phyloP scores from a whole-genome alignment of 2,329 filamentous ascomycete genomes.

The Gnomoniopsis smithogilvyi region DNA sequence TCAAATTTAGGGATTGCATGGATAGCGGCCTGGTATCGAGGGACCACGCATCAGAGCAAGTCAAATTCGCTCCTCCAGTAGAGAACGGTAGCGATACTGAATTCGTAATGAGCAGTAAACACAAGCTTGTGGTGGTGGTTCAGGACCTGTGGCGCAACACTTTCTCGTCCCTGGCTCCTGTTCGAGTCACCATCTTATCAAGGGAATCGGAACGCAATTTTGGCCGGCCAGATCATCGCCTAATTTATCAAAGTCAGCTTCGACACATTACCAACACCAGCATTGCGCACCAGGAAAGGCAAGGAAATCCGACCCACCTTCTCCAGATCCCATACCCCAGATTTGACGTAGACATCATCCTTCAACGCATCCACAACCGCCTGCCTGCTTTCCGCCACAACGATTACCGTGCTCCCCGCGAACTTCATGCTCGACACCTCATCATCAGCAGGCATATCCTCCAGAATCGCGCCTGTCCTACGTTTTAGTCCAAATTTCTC shows the following conservation, averaged over 20 bases:
- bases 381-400: conserved; percentile 63
- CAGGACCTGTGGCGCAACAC: too few species aligned
- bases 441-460: conserved; percentile 62
- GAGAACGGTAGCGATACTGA: neutral
- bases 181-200: neutral
- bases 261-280: neutral
- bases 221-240: conserved; percentile 49
- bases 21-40: neutral
- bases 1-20: neutral
- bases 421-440: conserved; percentile 60
- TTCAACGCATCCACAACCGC: conserved; percentile 65
- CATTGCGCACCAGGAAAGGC: too few species aligned
- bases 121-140: neutral
- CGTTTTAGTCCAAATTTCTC: neutral
- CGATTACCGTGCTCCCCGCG: conserved; percentile 69
- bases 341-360: conserved; percentile 68
- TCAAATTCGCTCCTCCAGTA: neutral
- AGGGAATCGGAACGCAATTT: conserved; percentile 37
- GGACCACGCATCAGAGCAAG: neutral
- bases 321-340: conserved; percentile 77
- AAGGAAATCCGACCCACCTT: conserved; percentile 57
- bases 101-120: neutral
- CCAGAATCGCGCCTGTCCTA: conserved; percentile 59
- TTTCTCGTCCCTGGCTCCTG: neutral
- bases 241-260: conserved; percentile 20